phyloP scores from a whole-genome alignment of 805 yeast species.

The Saccharomyces paradoxus region DNA sequence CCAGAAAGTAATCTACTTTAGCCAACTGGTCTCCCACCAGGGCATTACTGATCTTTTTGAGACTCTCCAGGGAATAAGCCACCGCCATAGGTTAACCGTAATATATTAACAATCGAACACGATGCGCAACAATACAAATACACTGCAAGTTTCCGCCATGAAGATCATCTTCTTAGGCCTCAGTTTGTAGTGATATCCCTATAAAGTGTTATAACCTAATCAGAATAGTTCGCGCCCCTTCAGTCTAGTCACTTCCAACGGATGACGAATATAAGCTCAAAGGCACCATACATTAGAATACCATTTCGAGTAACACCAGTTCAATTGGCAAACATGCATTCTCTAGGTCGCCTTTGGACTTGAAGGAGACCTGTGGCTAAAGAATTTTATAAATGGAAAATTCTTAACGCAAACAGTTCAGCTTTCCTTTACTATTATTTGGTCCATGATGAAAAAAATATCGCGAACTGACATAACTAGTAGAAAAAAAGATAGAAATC shows the following conservation, averaged over 20 bases:
- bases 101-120: neutral
- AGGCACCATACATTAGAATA: neutral
- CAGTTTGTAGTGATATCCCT: neutral
- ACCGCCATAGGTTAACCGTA: neutral
- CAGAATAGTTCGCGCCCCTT: neutral
- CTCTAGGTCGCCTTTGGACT: neutral
- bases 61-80: slow-evolving; percentile 2
- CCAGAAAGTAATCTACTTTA: slow-evolving; percentile 9
- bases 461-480: neutral
- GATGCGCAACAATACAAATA: neutral
- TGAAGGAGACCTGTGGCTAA: neutral
- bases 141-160: neutral
- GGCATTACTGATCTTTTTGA: slow-evolving; percentile 7
- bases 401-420: neutral
- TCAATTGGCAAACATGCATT: neutral
- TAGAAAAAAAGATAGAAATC: neutral
- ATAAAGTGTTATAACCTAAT: neutral
- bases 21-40: slow-evolving; percentile 18
- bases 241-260: neutral
- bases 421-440: neutral
- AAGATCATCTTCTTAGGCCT: neutral
- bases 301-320: neutral
- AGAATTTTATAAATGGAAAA: neutral
- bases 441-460: neutral
- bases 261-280: neutral